Percentiles rank a stretch among this genome's conserved stretches.
Evolutionary conservation across 2,329 filamentous ascomycete species (phyloP).

Genomic region (Fusarium sarcochroum): DNA sequence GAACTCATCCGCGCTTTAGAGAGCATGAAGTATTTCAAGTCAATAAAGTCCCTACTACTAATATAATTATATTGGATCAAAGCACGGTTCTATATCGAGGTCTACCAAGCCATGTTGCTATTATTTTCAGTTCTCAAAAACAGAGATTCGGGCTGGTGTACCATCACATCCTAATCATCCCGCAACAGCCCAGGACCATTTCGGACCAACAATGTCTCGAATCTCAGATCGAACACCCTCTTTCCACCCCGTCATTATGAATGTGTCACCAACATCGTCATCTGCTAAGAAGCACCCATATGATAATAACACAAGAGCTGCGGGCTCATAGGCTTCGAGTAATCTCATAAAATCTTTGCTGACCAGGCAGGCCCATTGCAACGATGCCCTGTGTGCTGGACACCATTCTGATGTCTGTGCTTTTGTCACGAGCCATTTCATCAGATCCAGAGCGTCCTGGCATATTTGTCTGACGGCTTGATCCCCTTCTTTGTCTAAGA

Average conservation of each 20-base stretch:
- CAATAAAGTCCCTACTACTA: too few species aligned
- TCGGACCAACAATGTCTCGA: not conserved
- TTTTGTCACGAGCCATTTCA: slow-evolving; percentile 2
- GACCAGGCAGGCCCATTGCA: slow-evolving; percentile 6
- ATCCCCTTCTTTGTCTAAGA: not conserved
- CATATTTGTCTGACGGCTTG: fast-evolving
- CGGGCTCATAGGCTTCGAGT: not conserved
- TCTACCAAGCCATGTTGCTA: too few species aligned
- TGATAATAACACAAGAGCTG: not conserved
- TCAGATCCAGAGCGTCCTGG: not conserved
- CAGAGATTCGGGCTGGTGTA: too few species aligned
- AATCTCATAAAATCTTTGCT: not conserved
- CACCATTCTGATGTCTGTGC: slow-evolving; percentile 5
- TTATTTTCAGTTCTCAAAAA: too few species aligned
- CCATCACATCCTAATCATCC: too few species aligned
- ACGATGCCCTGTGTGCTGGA: slow-evolving; percentile 1
- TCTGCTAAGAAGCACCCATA: slow-evolving; percentile 4
- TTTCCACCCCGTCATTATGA: slow-evolving; percentile 4
- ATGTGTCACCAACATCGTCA: not conserved
- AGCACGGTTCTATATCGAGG: too few species aligned
- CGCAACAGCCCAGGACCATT: not conserved
- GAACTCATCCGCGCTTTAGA: too few species aligned
- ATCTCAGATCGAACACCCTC: slow-evolving; percentile 6
- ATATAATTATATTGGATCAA: too few species aligned
- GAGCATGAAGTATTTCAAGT: too few species aligned